Evolutionary conservation across 169 alveolate species (phyloP).

Genomic region (Eimeria maxima): DNA sequence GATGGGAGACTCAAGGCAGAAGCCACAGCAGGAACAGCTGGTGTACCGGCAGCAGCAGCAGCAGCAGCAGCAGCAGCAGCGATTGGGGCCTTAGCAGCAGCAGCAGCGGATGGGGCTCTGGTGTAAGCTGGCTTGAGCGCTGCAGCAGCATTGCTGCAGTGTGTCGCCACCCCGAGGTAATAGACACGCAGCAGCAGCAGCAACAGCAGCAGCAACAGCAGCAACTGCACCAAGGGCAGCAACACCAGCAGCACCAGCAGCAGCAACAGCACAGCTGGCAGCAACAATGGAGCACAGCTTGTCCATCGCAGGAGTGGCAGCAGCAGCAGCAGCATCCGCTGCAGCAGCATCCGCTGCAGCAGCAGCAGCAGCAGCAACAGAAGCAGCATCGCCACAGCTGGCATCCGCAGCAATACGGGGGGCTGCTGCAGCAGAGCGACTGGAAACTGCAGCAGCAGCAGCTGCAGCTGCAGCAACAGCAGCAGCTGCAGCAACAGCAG

Average conservation of each 20-base stretch:
- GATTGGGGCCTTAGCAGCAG: not conserved
- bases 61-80: conserved; percentile 62
- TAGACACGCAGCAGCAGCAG: conserved; percentile 20
- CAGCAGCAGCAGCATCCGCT: conserved; percentile 24
- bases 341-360: conserved; percentile 35
- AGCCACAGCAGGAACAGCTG: conserved; percentile 47
- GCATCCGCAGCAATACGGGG: not conserved
- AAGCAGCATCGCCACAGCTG: conserved; percentile 20
- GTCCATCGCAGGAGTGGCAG: not conserved
- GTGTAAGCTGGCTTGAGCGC: conserved; percentile 59
- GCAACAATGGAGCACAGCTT: not conserved
- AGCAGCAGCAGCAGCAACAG: conserved; percentile 39
- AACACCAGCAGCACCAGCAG: conserved; percentile 19
- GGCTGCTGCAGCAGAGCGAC: not conserved
- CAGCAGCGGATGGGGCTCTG: conserved; percentile 17
- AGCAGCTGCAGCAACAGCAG: conserved; percentile 7
- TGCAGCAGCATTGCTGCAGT: conserved; percentile 67
- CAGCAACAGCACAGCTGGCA: too few species aligned
- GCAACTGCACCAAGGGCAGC: conserved; percentile 22
- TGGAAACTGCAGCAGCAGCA: conserved; percentile 8
- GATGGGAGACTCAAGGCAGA: not conserved
- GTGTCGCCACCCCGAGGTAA: conserved; percentile 38
- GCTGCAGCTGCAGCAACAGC: too few species aligned
- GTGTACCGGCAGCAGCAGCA: conserved; percentile 23
- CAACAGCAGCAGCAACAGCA: conserved; percentile 42